Evolutionary conservation across 371 early-diverging fungal genomes (phyloP), one percentile per base, ranked within the genome.

Genomic region (Coemansia sp.): DNA sequence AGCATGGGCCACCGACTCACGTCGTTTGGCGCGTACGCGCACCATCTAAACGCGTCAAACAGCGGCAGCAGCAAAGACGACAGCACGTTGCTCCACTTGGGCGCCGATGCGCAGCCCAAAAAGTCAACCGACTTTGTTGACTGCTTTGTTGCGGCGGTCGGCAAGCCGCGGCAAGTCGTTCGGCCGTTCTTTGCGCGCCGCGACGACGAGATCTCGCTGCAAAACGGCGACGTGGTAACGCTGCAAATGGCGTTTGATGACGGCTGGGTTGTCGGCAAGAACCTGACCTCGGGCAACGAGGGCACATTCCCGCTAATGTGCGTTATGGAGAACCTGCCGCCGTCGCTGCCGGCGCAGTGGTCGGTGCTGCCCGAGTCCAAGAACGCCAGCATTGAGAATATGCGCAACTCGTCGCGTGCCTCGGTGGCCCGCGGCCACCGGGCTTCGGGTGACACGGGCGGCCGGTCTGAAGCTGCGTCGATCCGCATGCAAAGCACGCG

Each of bases 291-390:
- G 8, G 82, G 81, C 10, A 47, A 69, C 44, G 66, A 58, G 40
- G 85, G 85, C 14, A 78, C 79, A 2, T 85, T 85, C 77, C 86
- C 86, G 38, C 56, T 85, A 31, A 69, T 77, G 64, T 81, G 81
- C 48, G 67, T 82, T 4, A 69, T 80, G 58, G 64, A 66, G 1
- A 59, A 43, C 49, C 36, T 76, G 34, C 66, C 79, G 0, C 43
- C 58, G 8, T 49, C 71, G 10, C n/a, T 79, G 44, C 79, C 79
- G 0, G 67, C 77, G 3, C 68, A 68, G 32, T 78, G 79, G 79
- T 68, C 79, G 2, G 67, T 76, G 54, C 59, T 70, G 34, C 67
- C 75, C 2, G 75, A 74, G 39, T 53, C 55, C n/a, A 68, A 68
- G 39, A 58, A 47, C 29, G 51, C 60, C 0, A 74, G 75, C 55